A percentile compares a stretch with the other conserved stretches of the same genome.
phyloP scores from a whole-genome alignment of 2,329 filamentous ascomycete genomes.

The Phialophora macrospora region DNA sequence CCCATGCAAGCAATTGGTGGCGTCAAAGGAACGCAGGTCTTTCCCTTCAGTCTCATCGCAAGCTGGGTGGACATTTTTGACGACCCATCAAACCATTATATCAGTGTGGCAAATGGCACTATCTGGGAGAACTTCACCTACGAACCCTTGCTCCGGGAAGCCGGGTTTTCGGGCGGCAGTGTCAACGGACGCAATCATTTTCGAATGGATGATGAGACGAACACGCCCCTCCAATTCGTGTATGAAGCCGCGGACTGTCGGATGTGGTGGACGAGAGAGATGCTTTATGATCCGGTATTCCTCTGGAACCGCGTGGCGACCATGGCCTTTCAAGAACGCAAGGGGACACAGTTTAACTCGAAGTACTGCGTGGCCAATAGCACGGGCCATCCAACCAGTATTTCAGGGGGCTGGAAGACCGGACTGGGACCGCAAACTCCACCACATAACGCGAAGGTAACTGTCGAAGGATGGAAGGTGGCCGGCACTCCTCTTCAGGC shows the following conservation, averaged over 20 bases:
- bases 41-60: slow-evolving; percentile 3
- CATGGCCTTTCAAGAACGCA: slow-evolving; percentile 44
- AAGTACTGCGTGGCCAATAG: slow-evolving; percentile 32
- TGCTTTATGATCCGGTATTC: slow-evolving; percentile 57
- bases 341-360: slow-evolving; percentile 34
- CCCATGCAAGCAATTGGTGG: slow-evolving; percentile 70
- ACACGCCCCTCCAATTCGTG: slow-evolving; percentile 62
- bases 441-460: slow-evolving; percentile 25
- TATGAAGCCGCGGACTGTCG: slow-evolving; percentile 66
- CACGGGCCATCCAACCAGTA: slow-evolving; percentile 35
- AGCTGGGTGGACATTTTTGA: slow-evolving; percentile 27
- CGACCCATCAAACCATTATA: slow-evolving; percentile 21
- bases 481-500: slow-evolving; percentile 24
- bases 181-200: slow-evolving; percentile 55
- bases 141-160: slow-evolving; percentile 21
- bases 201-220: slow-evolving; percentile 49
- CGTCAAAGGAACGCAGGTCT: slow-evolving; percentile 58
- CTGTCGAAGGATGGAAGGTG: slow-evolving; percentile 31
- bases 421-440: slow-evolving; percentile 31
- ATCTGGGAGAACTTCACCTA: slow-evolving; percentile 34
- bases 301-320: slow-evolving; percentile 57
- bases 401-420: slow-evolving; percentile 34
- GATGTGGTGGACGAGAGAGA: slow-evolving; percentile 62
- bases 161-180: slow-evolving; percentile 42
- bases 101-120: slow-evolving; percentile 30